Evolutionary conservation across 1,284 basidiomycete genomes (phyloP), one percentile per base, ranked within the genome.

Genomic region (Ceratorhiza oryzae-sativae): DNA sequence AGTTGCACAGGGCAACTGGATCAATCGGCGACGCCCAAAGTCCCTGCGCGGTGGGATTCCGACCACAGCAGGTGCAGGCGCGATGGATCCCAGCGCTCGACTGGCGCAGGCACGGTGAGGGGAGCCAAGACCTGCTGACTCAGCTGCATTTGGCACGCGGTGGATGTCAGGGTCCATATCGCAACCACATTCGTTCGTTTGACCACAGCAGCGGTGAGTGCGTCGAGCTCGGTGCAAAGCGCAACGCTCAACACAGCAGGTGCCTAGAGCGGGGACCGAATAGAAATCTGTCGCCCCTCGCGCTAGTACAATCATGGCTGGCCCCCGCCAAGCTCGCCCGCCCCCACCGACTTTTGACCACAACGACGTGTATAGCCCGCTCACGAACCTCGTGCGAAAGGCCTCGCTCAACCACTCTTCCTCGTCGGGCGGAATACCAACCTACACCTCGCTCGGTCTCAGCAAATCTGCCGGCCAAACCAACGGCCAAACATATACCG

Each of bases 311-410:
- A 56, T 39, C 34, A 61, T 61, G 59, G 59, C 42, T 23, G 59
- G 59, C 42, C 59, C 59, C 23, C 59, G 41, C 39, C 58, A 41
- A 9, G 20, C 67, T 3, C 27, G 55, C 13, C 25, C 67, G 9
- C 49, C 36, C 30, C 45, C 48, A 10, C 67, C 67, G 30, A n/a
- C 67, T 13, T 70, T 70, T 59, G 55, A 46, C 53, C 67, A 59
- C 12, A 41, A 55, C 39, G 55, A 68, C 39, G 51, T 70, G 15
- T 70, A 58, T 23, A 58, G 53, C 9, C 67, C 67, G 3, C 67
- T 70, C 23, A 34, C 67, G 0, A 70, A 70, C 39, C 67, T 70
- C 13, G 67, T 70, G n/a, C 67, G 67, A 25, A 70, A 59, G 15
- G 67, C 67, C 30, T 70, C 67, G 41, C 53, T 30, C 27, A 58